These are phyloP conservation scores for Teunomyces tritomae DNA, from an alignment of 805 yeast genomes.

Conservation along the genomic window DNA sequence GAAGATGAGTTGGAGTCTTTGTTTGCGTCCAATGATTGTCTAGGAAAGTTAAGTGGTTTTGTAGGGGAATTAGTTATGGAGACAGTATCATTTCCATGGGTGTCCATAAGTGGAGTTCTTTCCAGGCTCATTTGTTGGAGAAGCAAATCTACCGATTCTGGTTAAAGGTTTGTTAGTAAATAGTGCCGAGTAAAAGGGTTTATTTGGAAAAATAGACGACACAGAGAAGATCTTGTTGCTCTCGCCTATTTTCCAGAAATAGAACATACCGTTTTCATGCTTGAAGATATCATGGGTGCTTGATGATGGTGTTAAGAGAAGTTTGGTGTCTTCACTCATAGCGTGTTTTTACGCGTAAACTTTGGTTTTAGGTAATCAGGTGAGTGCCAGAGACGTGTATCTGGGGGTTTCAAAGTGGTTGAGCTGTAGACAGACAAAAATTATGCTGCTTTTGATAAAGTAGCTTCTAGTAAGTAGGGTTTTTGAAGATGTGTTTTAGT, in stretches of 20 bases:
- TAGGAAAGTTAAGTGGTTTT: conserved; percentile 31
- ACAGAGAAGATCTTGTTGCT: background rate
- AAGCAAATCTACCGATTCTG: conserved; percentile 30
- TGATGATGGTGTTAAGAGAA: background rate
- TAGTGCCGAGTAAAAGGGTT: background rate
- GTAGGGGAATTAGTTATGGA: conserved; percentile 26
- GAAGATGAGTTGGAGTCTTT: conserved; percentile 39
- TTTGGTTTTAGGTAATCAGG: background rate
- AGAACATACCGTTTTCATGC: conserved; percentile 28
- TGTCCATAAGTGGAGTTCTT: conserved; percentile 1
- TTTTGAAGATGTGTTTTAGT: background rate
- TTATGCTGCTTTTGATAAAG: background rate
- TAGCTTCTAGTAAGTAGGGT: background rate
- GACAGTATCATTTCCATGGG: background rate
- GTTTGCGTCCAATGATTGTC: conserved; percentile 6
- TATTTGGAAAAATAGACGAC: background rate
- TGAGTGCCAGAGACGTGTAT: background rate
- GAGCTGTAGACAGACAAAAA: background rate
- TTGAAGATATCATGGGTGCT: conserved; percentile 18
- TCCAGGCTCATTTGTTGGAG: conserved; percentile 24
- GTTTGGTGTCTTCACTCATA: conserved; percentile 2
- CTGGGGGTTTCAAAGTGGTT: background rate
- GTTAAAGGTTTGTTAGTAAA: background rate
- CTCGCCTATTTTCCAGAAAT: background rate
- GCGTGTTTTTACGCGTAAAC: background rate